Conservation (phyloP, 495 filamentous ascomycete species). For the Cudoniella acicularis region DNA sequence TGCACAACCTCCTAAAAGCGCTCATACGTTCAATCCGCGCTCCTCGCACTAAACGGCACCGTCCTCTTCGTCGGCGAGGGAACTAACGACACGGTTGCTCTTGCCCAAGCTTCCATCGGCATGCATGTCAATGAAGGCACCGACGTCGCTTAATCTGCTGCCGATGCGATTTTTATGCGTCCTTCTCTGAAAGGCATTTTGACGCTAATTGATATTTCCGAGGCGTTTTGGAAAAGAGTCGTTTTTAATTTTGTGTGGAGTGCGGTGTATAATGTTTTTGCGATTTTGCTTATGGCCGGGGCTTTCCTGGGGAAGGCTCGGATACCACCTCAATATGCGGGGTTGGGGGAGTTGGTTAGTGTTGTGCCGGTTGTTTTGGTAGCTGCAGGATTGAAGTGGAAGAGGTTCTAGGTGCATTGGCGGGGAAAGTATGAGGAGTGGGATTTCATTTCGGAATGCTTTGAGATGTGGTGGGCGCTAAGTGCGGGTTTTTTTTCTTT, state of each 20-base stretch:
- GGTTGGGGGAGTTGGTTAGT: slow-evolving; percentile 73
- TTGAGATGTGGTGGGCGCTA: too few relatives aligned
- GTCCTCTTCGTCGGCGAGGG: slow-evolving; percentile 76
- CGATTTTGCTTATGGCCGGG: slow-evolving; percentile 65
- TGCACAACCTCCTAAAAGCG: slow-evolving; percentile 37
- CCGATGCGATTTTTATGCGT: slow-evolving; percentile 65
- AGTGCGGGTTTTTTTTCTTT: too few relatives aligned
- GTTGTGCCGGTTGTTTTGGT: slow-evolving; percentile 68
- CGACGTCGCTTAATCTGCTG: slow-evolving; percentile 63
- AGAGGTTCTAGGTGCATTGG: too few relatives aligned
- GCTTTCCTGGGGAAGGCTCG: slow-evolving; percentile 60
- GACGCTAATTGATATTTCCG: slow-evolving; percentile 56
- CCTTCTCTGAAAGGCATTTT: slow-evolving; percentile 55
- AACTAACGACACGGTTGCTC: slow-evolving; percentile 74
- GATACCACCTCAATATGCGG: slow-evolving; percentile 72
- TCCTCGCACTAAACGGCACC: too few relatives aligned
- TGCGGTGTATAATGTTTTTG: slow-evolving; percentile 69
- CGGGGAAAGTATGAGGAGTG: too few relatives aligned
- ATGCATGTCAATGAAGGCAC: slow-evolving; percentile 60
- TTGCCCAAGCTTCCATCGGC: slow-evolving; percentile 71
- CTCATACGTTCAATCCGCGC: too few relatives aligned
- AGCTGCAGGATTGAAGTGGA: too few relatives aligned
- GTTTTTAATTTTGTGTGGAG: slow-evolving; percentile 73
- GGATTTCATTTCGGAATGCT: too few relatives aligned
- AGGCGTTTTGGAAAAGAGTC: slow-evolving; percentile 50